Evolutionary conservation across 2,329 filamentous ascomycete genomes (phyloP).

Genomic region (Emmonsia crescens): DNA sequence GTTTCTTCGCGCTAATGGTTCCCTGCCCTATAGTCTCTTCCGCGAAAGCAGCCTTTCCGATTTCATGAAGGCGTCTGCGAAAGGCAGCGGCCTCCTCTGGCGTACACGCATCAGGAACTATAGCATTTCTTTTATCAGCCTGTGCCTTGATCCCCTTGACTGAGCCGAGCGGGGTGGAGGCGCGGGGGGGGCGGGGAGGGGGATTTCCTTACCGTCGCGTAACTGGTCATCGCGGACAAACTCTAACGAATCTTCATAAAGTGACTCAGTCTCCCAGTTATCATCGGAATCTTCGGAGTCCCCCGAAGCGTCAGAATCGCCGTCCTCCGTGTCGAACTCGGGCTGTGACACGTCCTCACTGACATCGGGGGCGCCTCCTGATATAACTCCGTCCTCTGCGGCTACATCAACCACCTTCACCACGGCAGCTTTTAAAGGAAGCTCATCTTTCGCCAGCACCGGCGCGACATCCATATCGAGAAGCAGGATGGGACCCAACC

Average conservation of each 20-base stretch:
- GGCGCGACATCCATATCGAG: slow-evolving; percentile 31
- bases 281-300: slow-evolving; percentile 8
- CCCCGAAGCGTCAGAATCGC: slow-evolving; percentile 2
- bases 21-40: slow-evolving; percentile 58
- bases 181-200: not conserved
- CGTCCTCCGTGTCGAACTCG: slow-evolving; percentile 21
- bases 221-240: slow-evolving; percentile 45
- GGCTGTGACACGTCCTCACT: slow-evolving; percentile 25
- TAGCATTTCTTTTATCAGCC: slow-evolving; percentile 2
- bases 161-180: not conserved
- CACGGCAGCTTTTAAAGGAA: slow-evolving; percentile 25
- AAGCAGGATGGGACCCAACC: slow-evolving; percentile 21
- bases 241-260: slow-evolving; percentile 53
- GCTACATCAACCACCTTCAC: slow-evolving; percentile 27
- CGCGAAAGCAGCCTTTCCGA: slow-evolving; percentile 71
- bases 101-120: slow-evolving; percentile 48
- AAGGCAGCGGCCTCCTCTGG: slow-evolving; percentile 58
- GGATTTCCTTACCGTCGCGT: slow-evolving; percentile 22
- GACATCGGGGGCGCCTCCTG: slow-evolving; percentile 18
- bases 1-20: slow-evolving; percentile 64
- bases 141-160: not conserved
- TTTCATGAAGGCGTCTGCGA: slow-evolving; percentile 58
- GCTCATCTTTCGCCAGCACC: slow-evolving; percentile 24
- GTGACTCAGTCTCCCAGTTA: slow-evolving; percentile 29
- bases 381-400: slow-evolving; percentile 13